phyloP scores from a whole-genome alignment of 2,329 filamentous ascomycete species.

The Pseudopyricularia cyperi region DNA sequence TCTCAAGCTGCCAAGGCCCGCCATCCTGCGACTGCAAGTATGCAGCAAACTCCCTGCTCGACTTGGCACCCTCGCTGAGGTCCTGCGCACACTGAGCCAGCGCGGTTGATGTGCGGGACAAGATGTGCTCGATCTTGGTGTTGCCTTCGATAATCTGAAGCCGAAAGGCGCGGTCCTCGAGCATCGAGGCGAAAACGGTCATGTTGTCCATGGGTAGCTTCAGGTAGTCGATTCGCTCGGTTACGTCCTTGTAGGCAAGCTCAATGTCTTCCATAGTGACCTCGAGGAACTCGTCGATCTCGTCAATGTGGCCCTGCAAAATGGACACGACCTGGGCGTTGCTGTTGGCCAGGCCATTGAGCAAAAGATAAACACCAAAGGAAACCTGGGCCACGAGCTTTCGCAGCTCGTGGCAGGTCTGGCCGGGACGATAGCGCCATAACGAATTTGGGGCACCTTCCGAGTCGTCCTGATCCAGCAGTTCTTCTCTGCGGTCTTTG shows the following conservation, averaged over 20 bases:
- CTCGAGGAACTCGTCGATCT: slow-evolving; percentile 84
- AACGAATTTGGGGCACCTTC: slow-evolving; percentile 58
- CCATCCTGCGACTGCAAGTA: slow-evolving; percentile 60
- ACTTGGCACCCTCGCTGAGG: slow-evolving; percentile 62
- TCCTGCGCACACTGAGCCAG: slow-evolving; percentile 72
- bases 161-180: slow-evolving; percentile 74
- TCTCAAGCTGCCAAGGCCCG: slow-evolving; percentile 45
- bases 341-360: slow-evolving; percentile 77
- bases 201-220: slow-evolving; percentile 75
- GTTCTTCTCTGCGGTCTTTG: slow-evolving; percentile 47
- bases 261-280: slow-evolving; percentile 75
- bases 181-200: slow-evolving; percentile 71
- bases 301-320: slow-evolving; percentile 82
- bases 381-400: slow-evolving; percentile 88
- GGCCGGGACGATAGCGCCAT: slow-evolving; percentile 65
- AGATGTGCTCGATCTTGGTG: slow-evolving; percentile 79
- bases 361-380: slow-evolving; percentile 81
- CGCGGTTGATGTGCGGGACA: slow-evolving; percentile 62
- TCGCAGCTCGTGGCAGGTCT: slow-evolving; percentile 74
- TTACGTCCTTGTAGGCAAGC: slow-evolving; percentile 65
- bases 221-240: slow-evolving; percentile 65
- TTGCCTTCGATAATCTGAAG: slow-evolving; percentile 75
- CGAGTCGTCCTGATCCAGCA: slow-evolving; percentile 55
- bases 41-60: slow-evolving; percentile 60
- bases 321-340: slow-evolving; percentile 81